Base-by-base conservation (phyloP, 2,329 filamentous ascomycete genomes). In the Claviceps pazoutovae region DNA sequence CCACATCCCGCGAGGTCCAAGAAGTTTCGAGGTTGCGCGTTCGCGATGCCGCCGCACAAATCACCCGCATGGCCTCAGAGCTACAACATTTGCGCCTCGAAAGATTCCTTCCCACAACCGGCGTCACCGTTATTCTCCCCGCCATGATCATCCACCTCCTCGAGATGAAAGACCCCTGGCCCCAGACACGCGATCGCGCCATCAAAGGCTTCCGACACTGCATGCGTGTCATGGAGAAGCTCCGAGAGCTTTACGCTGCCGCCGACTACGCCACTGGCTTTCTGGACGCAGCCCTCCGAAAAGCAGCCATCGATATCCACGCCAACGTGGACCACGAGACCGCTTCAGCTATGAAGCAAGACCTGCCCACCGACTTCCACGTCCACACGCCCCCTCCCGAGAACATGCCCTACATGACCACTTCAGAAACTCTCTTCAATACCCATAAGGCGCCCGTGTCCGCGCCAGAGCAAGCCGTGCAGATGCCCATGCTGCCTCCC, bases 251-350 rank as follows among this genome's bases (percentile, higher is more conserved):
- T 34, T 96, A 97, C 62, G 83, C 89, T 0, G 89, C 90, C 0
- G 91, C 91, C n/a, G 90, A 96, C 66, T 95, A 93, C 61, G 89
- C 88, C n/a, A 91, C 87, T 1, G 87, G 87, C 2, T 96, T 96
- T 71, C 75, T 96, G n/a, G 88, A 95, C 64, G 88, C 89, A 1
- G 88, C 89, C 1, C 85, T 95, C 56, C 83, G 86, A 56, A 94
- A 95, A 70, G 88, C 88, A 8, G 82, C 86, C 52, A 89, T 93
- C 56, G 82, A 86, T 52, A 73, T 88, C 41, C 78, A 69, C 49
- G 64, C 67, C 46, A 66, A 62, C 47, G 59, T 64, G 16, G 60
- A 62, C 5, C 64, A 62, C 14, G 60, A 64, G 19, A 61, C 62
- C n/a, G 59, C 64, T 42, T 61, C 60, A 26, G 64, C 68, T 61